Conservation (phyloP, 163 green algal species). For the Scenedesmus sp. region DNA sequence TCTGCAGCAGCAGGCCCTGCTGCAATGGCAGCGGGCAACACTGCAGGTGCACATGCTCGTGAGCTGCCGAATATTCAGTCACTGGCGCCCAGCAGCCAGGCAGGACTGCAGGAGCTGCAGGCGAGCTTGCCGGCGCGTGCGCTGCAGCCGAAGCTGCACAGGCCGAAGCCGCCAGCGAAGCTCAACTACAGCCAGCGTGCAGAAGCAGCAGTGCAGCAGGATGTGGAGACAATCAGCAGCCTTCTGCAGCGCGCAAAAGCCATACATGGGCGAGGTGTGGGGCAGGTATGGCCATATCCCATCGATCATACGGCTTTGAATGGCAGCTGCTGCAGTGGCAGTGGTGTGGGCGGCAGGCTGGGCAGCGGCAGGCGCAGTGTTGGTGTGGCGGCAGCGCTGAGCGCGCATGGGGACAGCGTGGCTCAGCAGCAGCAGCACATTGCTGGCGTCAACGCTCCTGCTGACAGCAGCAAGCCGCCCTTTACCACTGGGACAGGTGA, state of each 20-base stretch:
- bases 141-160: constrained; percentile 14
- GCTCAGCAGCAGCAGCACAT: neutral
- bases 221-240: constrained; percentile 72
- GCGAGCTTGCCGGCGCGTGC: constrained; percentile 57
- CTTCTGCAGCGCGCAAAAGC: constrained; percentile 72
- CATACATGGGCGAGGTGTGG: constrained; percentile 64
- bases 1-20: neutral
- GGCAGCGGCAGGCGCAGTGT: constrained; percentile 7
- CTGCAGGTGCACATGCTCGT: neutral
- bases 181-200: constrained; percentile 71
- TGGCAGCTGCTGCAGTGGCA: neutral
- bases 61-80: constrained; percentile 15
- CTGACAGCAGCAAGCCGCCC: neutral
- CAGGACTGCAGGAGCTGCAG: constrained; percentile 73
- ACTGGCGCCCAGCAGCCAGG: neutral
- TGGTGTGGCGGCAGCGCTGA: neutral
- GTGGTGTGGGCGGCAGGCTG: neutral
- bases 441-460: neutral
- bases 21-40: neutral
- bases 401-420: neutral
- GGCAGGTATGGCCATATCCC: constrained; percentile 74
- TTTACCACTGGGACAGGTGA: neutral
- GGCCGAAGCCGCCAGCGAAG: constrained; percentile 57
- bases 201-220: constrained; percentile 64
- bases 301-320: constrained; percentile 51